Percentiles rank a stretch among this genome's conserved stretches.
These are phyloP conservation scores for Vaccinium macrocarpon DNA, from an alignment of 148 eudicot species.

Conservation along the genomic window DNA sequence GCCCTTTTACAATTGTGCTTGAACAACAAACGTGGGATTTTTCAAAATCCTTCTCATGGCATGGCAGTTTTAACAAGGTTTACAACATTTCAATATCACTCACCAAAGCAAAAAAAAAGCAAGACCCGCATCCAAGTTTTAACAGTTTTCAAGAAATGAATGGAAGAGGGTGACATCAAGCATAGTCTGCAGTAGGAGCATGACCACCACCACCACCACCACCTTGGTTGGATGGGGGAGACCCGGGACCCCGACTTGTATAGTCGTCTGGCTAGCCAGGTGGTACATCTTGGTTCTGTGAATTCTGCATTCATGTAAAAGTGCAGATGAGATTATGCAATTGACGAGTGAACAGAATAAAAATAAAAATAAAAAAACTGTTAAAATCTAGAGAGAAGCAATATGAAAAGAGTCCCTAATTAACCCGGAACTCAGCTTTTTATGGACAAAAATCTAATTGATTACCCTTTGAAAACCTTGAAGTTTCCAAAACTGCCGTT, in stretches of 20 bases:
- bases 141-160: not conserved
- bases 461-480: not conserved
- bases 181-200: slow-evolving; percentile 25
- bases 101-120: not conserved
- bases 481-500: not conserved
- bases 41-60: not conserved
- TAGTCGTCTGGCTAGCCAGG: slow-evolving; percentile 36
- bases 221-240: slow-evolving; percentile 23
- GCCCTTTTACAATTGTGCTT: not conserved
- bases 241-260: slow-evolving; percentile 28
- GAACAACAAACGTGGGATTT: not conserved
- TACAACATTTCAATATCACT: not conserved
- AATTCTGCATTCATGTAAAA: slow-evolving; percentile 33
- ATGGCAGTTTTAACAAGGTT: not conserved
- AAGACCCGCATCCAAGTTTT: not conserved
- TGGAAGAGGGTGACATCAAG: slow-evolving; percentile 20
- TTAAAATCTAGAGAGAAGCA: not conserved
- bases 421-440: not conserved
- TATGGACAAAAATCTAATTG: not conserved
- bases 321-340: not conserved
- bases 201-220: not conserved
- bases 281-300: slow-evolving; percentile 29
- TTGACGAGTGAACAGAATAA: not conserved
- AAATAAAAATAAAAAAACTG: slow-evolving; percentile 5
- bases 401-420: no score